Base-by-base conservation (phyloP, 2,329 filamentous ascomycete species). In the Xylaria arbuscula region DNA sequence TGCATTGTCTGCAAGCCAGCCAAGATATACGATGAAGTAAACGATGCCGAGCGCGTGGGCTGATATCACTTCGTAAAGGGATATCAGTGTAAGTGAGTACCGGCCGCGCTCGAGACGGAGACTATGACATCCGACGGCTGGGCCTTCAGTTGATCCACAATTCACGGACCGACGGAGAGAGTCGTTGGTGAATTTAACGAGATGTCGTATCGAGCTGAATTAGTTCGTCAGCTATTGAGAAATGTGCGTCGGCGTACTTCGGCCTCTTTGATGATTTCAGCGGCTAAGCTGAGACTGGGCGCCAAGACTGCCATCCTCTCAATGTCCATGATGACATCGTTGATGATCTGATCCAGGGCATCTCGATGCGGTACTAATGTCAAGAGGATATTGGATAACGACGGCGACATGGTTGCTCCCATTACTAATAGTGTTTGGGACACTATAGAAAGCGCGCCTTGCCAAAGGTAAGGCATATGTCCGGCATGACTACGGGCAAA, bases 401-500 rank as follows among this genome's bases (percentile, higher is more conserved):
- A 90, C 1, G 90, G 89, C 9, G 90, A 94, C 89, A 95, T 92
- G 17, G 91, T 93, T 17, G 92, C 92, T 7, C 92, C 93, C 92
- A 96, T 95, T 40, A 96, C 88, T 51, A 96, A 84, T 17, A 96
- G 83, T 1, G 91, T 92, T 79, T 96, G 93, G 6, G 92, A 93
- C 24, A 94, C 91, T 76, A 96, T 93, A 24, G 91, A 94, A 45
- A 96, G 85, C 9, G 92, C 92, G 19, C 92, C 92, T 82, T 95
- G 93, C 90, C 92, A 96, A 22, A 95, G 86, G 80, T 95, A 96
- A 13, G 92, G 92, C 82, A 96, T 90, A 77, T 95, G 92, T 59
- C 93, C 92, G 69, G 91, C 91, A 76, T 94, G 92, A 80, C 89
- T 91, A 76, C 73, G 76, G 76, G 65, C 68, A 78, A 77, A 77